Evolutionary conservation across 2,329 filamentous ascomycete species (phyloP).

Genomic region (Aspergillus nomiae): DNA sequence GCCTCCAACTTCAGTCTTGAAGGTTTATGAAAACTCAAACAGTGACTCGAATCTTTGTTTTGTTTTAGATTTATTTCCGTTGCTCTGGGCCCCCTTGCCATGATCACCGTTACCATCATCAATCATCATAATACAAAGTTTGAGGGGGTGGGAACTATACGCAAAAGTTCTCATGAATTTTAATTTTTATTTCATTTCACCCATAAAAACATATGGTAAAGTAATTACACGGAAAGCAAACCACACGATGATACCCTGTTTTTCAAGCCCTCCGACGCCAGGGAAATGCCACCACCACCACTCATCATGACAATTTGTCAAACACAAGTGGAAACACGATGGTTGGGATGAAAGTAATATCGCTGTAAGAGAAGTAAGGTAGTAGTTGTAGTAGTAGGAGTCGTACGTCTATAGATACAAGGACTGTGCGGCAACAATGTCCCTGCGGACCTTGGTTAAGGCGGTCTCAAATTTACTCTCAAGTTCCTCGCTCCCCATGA

Average conservation of each 20-base stretch:
- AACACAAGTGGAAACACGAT: background rate
- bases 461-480: slow-evolving; percentile 89
- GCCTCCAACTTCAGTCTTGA: background rate
- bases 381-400: background rate
- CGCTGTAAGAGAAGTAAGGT: slow-evolving; percentile 10
- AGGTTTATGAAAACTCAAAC: background rate
- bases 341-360: slow-evolving; percentile 12
- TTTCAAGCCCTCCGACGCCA: background rate
- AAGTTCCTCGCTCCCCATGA: slow-evolving; percentile 96
- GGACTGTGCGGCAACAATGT: slow-evolving; percentile 93
- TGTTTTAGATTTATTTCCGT: background rate
- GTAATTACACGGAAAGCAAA: background rate
- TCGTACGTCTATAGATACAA: slow-evolving; percentile 70
- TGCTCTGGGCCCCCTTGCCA: background rate
- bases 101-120: background rate
- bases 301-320: background rate
- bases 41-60: background rate
- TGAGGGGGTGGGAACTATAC: background rate
- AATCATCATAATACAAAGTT: background rate
- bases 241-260: background rate
- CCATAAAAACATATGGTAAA: slow-evolving; percentile 4
- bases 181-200: slow-evolving; percentile 1
- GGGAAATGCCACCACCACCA: slow-evolving; percentile 7
- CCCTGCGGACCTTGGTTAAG: slow-evolving; percentile 81
- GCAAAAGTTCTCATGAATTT: background rate